Conservation (phyloP, 768 basidiomycete species). For the Leucosporidium creatinivorum region DNA sequence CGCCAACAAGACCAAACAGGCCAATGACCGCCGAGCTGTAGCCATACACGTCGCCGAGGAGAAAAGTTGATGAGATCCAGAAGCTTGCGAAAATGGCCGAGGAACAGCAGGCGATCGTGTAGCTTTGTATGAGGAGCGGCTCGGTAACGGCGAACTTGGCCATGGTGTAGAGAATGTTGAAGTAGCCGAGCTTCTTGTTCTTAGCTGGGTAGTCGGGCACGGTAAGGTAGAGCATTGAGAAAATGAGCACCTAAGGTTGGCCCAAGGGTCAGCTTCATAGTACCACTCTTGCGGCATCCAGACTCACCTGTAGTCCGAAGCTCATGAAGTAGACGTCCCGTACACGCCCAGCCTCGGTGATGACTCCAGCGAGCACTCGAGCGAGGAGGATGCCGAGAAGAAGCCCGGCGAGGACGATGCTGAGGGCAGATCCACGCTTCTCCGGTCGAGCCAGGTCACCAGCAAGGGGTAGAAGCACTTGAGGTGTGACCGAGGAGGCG, state of each 20-base stretch:
- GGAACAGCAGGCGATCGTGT: not conserved
- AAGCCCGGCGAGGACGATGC: slow-evolving; percentile 51
- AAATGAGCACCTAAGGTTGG: slow-evolving; percentile 44
- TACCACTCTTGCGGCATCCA: no score
- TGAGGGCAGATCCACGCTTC: slow-evolving; percentile 64
- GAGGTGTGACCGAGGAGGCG: slow-evolving; percentile 57
- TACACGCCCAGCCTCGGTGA: slow-evolving; percentile 61
- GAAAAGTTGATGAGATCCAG: slow-evolving; percentile 52
- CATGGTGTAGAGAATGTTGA: slow-evolving; percentile 56
- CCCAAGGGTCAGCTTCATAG: no score
- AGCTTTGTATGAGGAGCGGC: slow-evolving; percentile 19
- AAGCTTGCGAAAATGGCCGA: slow-evolving; percentile 15
- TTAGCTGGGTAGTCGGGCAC: slow-evolving; percentile 82
- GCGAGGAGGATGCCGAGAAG: slow-evolving; percentile 67
- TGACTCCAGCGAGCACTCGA: slow-evolving; percentile 65
- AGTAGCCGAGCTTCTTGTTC: slow-evolving; percentile 54
- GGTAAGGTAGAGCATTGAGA: slow-evolving; percentile 55
- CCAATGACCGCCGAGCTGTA: slow-evolving; percentile 62
- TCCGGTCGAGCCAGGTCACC: slow-evolving; percentile 74
- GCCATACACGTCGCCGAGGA: slow-evolving; percentile 66
- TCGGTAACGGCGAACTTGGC: slow-evolving; percentile 50
- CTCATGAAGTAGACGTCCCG: slow-evolving; percentile 70
- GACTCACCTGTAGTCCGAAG: slow-evolving; percentile 55
- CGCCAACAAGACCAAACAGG: slow-evolving; percentile 64
- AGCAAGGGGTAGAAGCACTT: slow-evolving; percentile 59